Conservation (phyloP, 805 yeast species). For the Barnettozyma vustinii region DNA sequence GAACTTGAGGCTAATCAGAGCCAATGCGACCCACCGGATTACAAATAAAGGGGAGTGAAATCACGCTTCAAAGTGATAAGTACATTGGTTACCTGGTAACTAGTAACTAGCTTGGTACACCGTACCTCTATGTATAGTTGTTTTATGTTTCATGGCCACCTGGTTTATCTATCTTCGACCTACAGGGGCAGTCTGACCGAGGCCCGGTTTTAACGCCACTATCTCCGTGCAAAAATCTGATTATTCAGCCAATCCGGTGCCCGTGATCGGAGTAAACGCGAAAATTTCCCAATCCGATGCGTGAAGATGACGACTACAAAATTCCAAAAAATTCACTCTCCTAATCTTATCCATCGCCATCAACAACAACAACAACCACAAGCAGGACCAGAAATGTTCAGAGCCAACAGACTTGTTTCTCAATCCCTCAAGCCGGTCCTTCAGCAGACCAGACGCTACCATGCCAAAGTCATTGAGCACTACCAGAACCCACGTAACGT, state of each 20-base stretch:
- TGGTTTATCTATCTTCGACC: no score
- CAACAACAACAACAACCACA: not conserved
- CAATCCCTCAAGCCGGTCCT: conserved; percentile 18
- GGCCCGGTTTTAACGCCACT: not conserved
- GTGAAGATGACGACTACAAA: not conserved
- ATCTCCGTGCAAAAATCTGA: not conserved
- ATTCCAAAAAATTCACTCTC: not conserved
- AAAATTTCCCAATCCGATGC: not conserved
- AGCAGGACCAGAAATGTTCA: conserved; percentile 16
- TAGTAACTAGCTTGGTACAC: no score
- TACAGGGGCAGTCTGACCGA: no score
- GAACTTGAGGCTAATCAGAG: no score
- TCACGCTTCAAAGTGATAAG: no score
- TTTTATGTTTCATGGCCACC: no score
- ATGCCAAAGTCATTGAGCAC: conserved; percentile 92
- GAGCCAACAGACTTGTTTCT: conserved; percentile 15
- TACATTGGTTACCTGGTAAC: no score
- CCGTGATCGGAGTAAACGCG: not conserved
- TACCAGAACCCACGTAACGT: conserved; percentile 96
- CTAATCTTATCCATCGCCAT: not conserved
- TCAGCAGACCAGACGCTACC: conserved; percentile 48
- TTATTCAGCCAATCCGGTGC: conserved; percentile 1
- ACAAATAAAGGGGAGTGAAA: no score
- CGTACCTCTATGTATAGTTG: no score
- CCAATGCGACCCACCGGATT: no score